Evolutionary conservation across 2,329 filamentous ascomycete genomes (phyloP).

Genomic region (Colletotrichum paranaense): DNA sequence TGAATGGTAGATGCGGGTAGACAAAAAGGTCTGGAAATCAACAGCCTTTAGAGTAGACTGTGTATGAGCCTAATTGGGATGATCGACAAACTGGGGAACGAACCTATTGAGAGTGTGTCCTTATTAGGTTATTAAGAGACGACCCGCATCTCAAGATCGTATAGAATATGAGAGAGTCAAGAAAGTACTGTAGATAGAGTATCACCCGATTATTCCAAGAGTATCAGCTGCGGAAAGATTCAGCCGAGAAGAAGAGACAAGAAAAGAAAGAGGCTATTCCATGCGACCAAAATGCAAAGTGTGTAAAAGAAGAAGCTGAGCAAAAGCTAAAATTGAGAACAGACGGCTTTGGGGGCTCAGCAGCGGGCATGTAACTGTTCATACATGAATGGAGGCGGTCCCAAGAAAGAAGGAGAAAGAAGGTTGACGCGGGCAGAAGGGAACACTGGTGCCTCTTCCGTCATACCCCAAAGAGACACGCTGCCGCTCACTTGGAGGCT

Average conservation of each 20-base stretch:
- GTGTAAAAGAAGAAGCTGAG: constrained; percentile 30
- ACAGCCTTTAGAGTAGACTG: background rate
- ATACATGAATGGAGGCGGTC: constrained; percentile 26
- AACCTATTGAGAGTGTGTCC: constrained; percentile 17
- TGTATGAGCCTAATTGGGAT: background rate
- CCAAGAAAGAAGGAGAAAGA: constrained; percentile 11
- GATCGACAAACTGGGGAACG: background rate
- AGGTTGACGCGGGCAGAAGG: background rate
- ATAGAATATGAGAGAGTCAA: constrained; percentile 2
- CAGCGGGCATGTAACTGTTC: constrained; percentile 27
- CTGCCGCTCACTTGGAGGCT: background rate
- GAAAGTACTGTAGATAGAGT: constrained; percentile 3
- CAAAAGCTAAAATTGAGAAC: constrained; percentile 12
- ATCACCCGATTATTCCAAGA: constrained; percentile 7
- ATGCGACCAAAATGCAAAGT: constrained; percentile 13
- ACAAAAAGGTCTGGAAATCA: background rate
- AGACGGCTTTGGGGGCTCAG: constrained; percentile 24
- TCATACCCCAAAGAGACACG: constrained; percentile 6
- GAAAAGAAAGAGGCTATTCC: constrained; percentile 28
- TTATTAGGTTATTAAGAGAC: constrained; percentile 35
- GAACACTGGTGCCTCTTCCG: constrained; percentile 18
- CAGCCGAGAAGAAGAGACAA: constrained; percentile 20
- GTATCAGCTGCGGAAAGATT: constrained; percentile 15
- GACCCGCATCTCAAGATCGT: constrained; percentile 24
- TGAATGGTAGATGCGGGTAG: background rate